Evolutionary conservation across 2,329 filamentous ascomycete species (phyloP).

Genomic region (Chaetomium sp.): DNA sequence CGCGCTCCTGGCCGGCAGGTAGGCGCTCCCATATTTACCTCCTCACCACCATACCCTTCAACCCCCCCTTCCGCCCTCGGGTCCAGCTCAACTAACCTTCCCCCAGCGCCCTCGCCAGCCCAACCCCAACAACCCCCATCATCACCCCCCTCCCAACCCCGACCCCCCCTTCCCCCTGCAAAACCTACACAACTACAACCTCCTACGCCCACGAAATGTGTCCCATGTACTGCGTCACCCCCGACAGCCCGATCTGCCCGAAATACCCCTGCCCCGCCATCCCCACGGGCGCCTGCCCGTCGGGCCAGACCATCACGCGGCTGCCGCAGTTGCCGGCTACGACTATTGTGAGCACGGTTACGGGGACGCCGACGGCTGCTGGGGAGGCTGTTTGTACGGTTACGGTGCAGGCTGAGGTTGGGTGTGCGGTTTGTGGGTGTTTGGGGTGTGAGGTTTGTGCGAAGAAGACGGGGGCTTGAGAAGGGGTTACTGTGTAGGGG

Average conservation of each 20-base stretch:
- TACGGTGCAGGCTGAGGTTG: not conserved
- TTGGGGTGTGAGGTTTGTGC: constrained; percentile 31
- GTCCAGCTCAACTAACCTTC: not conserved
- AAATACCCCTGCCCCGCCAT: not conserved
- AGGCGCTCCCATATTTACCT: no score
- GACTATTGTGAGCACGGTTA: not conserved
- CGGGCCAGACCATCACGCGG: not conserved
- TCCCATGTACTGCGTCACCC: not conserved
- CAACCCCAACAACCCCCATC: not conserved
- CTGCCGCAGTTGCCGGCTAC: not conserved
- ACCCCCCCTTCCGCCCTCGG: not conserved
- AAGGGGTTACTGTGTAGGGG: not conserved
- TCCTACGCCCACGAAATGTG: not conserved
- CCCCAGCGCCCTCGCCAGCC: not conserved
- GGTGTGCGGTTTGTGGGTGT: not conserved
- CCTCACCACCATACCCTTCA: constrained; percentile 1
- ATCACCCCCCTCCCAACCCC: not conserved
- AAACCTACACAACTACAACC: not conserved
- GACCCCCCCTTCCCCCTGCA: not conserved
- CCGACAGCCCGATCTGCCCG: not conserved
- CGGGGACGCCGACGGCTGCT: not conserved
- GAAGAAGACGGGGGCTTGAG: not conserved
- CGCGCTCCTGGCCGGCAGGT: not conserved
- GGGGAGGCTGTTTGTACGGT: not conserved
- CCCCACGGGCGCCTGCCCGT: not conserved